These are phyloP conservation scores for Alternaria gaisen DNA, from an alignment of 2,329 filamentous ascomycete genomes.

Conservation along the genomic window DNA sequence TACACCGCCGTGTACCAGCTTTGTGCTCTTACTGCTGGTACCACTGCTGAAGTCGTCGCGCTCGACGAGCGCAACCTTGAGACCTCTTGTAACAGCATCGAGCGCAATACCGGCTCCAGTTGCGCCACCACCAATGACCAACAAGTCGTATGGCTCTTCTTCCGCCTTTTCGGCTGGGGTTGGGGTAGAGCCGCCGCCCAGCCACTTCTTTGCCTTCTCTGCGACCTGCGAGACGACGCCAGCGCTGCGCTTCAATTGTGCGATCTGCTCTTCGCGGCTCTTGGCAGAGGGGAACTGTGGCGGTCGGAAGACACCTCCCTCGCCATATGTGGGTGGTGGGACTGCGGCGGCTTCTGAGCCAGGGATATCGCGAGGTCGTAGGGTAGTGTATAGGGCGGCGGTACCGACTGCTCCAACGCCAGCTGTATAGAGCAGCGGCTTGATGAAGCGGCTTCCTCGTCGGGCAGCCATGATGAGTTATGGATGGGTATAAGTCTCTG, in stretches of 20 bases:
- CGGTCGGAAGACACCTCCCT: constrained; percentile 72
- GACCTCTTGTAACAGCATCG: constrained; percentile 78
- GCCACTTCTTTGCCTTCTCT: constrained; percentile 54
- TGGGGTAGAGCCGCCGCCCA: constrained; percentile 42
- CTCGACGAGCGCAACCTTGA: constrained; percentile 83
- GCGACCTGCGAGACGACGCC: constrained; percentile 47
- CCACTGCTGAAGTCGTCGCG: constrained; percentile 83
- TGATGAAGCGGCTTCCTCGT: constrained; percentile 59
- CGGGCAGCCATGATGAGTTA: constrained; percentile 44
- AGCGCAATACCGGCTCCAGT: constrained; percentile 83
- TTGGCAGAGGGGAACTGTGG: constrained; percentile 72
- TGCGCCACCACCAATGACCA: constrained; percentile 81
- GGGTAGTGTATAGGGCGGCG: constrained; percentile 68
- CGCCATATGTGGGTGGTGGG: constrained; percentile 73
- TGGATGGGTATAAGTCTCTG: constrained; percentile 6
- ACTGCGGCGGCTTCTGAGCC: constrained; percentile 73
- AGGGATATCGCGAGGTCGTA: constrained; percentile 76
- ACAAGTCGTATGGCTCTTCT: constrained; percentile 73
- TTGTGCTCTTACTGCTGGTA: constrained; percentile 87
- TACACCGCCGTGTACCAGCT: constrained; percentile 85
- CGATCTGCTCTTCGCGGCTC: constrained; percentile 70
- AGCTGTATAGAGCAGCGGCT: constrained; percentile 67
- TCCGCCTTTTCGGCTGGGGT: constrained; percentile 40
- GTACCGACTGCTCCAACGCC: constrained; percentile 64
- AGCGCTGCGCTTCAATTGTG: constrained; percentile 64